phyloP scores from a whole-genome alignment of 805 yeast genomes.

The Maudiozyma bulderi region DNA sequence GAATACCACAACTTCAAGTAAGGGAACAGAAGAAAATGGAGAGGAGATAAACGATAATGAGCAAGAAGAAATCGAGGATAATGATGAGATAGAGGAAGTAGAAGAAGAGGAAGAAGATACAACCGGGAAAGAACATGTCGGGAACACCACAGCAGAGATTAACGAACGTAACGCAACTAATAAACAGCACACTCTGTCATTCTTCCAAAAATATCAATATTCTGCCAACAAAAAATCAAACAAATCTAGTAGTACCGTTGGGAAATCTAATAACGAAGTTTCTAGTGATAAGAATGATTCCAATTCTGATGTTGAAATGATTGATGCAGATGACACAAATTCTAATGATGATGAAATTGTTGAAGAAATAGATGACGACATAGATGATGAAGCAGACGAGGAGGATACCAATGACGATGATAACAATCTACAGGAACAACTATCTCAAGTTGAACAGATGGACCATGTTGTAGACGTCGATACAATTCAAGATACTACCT shows the following conservation, averaged over 20 bases:
- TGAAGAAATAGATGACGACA: slow-evolving; percentile 9
- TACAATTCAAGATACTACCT: not conserved
- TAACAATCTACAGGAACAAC: slow-evolving; percentile 8
- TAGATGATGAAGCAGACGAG: slow-evolving; percentile 12
- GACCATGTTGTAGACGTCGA: slow-evolving; percentile 15
- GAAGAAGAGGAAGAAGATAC: not conserved
- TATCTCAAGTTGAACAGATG: slow-evolving; percentile 14
- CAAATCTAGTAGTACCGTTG: not conserved
- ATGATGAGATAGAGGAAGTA: not conserved
- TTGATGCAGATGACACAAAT: slow-evolving; percentile 6
- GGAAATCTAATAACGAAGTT: not conserved
- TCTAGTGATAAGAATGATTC: not conserved
- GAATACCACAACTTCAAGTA: not conserved
- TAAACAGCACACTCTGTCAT: slow-evolving; percentile 1
- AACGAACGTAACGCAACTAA: not conserved
- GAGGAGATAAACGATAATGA: not conserved
- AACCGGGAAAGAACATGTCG: not conserved
- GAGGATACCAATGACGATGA: slow-evolving; percentile 6
- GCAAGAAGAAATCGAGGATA: not conserved
- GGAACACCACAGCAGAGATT: not conserved
- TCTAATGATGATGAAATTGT: slow-evolving; percentile 4
- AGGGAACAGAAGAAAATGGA: not conserved
- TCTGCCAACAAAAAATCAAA: not conserved
- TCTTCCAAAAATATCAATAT: not conserved
- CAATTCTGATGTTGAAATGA: not conserved